Evolutionary conservation across 164 flowering plant species (phyloP), one percentile per base, ranked within the genome.

Genomic region (Platanus orientalis): DNA sequence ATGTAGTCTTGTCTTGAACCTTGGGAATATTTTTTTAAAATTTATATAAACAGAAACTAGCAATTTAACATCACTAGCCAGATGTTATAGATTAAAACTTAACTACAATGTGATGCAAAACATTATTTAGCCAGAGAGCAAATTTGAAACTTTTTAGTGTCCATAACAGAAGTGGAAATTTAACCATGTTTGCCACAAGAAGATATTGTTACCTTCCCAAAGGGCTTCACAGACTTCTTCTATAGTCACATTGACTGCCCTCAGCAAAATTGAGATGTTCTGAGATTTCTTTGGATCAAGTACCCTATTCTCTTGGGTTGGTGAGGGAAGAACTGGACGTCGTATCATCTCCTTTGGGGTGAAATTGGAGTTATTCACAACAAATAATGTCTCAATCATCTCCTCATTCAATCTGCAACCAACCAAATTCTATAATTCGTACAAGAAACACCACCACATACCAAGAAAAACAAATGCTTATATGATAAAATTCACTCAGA

Each of bases 201-300:
- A 14, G 1, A 2, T 5, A 16, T 2, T 45, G 19, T 63, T 81
- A 88, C 97, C 97, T 84, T 91, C 96, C 57, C 82, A 57, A 66
- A 91, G 92, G 14, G 88, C 90, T 63, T 88, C 93, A 71, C 95
- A 86, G 42, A 92, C 98, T 85, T 92, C 98, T 56, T 93, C 97
- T 47, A 73, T 74, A 5, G 97, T 87, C 73, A 93, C 93, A 75
- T 87, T 88, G 48, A 93, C 81, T 11, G 98, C 98, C 77, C 90
- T 77, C 59, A 93, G 69, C 69, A 79, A 66, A 58, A 93, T 88
- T 19, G 97, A 88, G 62, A 93, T 87, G 70, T 90, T 90, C 68
- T 90, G 98, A 0, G 98, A 82, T 75, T 89, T 93, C 69, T 89
- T 93, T 1, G 90, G 94, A 78, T 93, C 97, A 54, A 93, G 90